Base-by-base conservation (phyloP, 1,284 basidiomycete species). In the Phellinidium pouzarii region DNA sequence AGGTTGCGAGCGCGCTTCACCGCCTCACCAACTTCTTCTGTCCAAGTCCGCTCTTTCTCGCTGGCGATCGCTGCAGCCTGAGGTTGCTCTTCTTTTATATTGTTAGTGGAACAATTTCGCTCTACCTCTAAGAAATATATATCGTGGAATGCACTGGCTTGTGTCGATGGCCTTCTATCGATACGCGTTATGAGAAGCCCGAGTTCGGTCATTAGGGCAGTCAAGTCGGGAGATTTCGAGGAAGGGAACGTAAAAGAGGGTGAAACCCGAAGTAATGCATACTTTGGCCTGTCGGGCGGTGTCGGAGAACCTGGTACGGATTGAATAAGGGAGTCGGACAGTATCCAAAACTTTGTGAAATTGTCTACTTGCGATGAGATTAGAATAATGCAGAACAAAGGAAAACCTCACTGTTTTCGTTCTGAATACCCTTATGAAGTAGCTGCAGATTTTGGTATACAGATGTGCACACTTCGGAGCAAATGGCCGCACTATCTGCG, bases 401-500 rank as follows among this genome's bases (percentile, higher is more conserved):
- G 4, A 34, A 50, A 44, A 29, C n/a, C 76, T 54, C 59, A 84
- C 87, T 67, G 50, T 71, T 63, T 58, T 74, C 71, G 56, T 84
- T 78, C 60, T 89, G 87, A 44, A 89, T 82, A 9, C 75, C 76
- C 53, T 79, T 72, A 27, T 64, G 65, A 27, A 87, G 65, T 3
- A 86, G 64, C 44, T 81, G 73, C 25, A 89, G 66, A 12, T 72
- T 78, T 2, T 73, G 66, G 58, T 84, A 84, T 41, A 84, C 60
- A 8, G 68, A 71, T 6, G 72, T 69, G 53, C 84, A 86, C 20
- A 84, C 67, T 36, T 72, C 74, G 4, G 87, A 87, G 61, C 84
- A 85, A 55, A 90, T 87, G 3, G 87, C 87, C 1, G 84, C 87
- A 8, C 73, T 68, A 36, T 68, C 68, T 8, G 70, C 61, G 2